phyloP scores from a whole-genome alignment of 768 basidiomycete genomes.

The Amanita pseudoporphyria region DNA sequence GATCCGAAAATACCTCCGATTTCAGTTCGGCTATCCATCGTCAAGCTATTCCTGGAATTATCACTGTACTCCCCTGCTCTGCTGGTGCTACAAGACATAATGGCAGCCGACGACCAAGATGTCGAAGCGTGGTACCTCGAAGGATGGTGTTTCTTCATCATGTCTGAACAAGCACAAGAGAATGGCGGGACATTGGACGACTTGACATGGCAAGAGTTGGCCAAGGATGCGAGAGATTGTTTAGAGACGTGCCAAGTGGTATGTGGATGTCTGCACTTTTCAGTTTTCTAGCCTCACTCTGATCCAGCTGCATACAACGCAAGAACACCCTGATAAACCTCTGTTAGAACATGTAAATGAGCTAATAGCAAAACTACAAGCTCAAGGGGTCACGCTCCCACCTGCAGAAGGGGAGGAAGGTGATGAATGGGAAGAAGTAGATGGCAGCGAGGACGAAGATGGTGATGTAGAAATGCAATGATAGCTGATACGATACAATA shows the following conservation, averaged over 20 bases:
- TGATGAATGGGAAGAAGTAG: conserved; percentile 58
- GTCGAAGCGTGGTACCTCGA: conserved; percentile 93
- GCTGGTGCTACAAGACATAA: conserved; percentile 66
- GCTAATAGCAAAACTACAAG: conserved; percentile 58
- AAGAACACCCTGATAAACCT: conserved; percentile 69
- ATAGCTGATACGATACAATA: not conserved
- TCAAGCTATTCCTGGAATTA: conserved; percentile 79
- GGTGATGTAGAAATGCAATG: conserved; percentile 52
- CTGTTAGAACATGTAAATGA: conserved; percentile 70
- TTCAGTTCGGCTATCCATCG: conserved; percentile 59
- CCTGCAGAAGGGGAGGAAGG: conserved; percentile 44
- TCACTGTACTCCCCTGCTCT: conserved; percentile 62
- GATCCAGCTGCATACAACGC: conserved; percentile 54
- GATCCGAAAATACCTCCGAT: conserved; percentile 63
- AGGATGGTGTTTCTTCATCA: conserved; percentile 87
- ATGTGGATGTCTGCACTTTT: conserved; percentile 15
- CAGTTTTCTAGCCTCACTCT: conserved; percentile 3
- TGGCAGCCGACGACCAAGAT: conserved; percentile 75
- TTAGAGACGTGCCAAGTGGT: conserved; percentile 78
- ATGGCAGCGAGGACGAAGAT: conserved; percentile 52
- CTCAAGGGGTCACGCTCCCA: conserved; percentile 54
- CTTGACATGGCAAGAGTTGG: conserved; percentile 69
- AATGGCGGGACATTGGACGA: conserved; percentile 39
- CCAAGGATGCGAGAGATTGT: conserved; percentile 69
- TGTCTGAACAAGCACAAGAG: conserved; percentile 64